These are phyloP conservation scores for Mycothermus thermophilus DNA, from an alignment of 495 filamentous ascomycete genomes.

Conservation along the genomic window DNA sequence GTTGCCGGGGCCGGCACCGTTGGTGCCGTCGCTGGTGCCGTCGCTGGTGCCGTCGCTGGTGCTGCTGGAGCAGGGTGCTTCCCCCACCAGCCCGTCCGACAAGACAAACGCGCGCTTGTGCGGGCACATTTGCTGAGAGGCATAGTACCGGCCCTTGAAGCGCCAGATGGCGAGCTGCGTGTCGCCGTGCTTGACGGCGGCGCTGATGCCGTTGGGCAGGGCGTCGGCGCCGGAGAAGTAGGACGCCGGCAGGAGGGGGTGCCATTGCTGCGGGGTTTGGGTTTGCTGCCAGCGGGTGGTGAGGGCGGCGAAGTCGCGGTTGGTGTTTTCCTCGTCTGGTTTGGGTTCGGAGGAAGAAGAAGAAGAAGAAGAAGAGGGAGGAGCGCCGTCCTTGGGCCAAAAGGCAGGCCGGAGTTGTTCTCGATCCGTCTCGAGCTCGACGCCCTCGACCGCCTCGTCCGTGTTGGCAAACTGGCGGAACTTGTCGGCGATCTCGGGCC, in stretches of 20 bases:
- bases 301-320: constrained; percentile 46
- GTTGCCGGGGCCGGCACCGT: too few relatives aligned
- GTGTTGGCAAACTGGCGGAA: constrained; percentile 91
- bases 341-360: not conserved
- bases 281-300: constrained; percentile 57
- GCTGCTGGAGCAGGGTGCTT: constrained; percentile 37
- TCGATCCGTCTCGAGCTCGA: constrained; percentile 63
- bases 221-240: constrained; percentile 56
- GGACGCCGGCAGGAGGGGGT: constrained; percentile 61
- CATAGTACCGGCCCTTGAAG: constrained; percentile 68
- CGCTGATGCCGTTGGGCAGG: constrained; percentile 51
- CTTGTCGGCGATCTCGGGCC: constrained; percentile 50
- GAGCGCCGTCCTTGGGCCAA: constrained; percentile 47
- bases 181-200: constrained; percentile 73
- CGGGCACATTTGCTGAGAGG: constrained; percentile 97
- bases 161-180: constrained; percentile 90
- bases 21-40: too few relatives aligned
- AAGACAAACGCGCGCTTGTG: constrained; percentile 89
- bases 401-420: constrained; percentile 64
- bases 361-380: not conserved
- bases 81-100: constrained; percentile 77
- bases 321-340: constrained; percentile 37
- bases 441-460: constrained; percentile 48
- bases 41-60: too few relatives aligned
- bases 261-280: too few relatives aligned